These are phyloP conservation scores for Discostella pseudostelligera DNA, from an alignment of 108 stramenopile genomes.

Conservation along the genomic window DNA sequence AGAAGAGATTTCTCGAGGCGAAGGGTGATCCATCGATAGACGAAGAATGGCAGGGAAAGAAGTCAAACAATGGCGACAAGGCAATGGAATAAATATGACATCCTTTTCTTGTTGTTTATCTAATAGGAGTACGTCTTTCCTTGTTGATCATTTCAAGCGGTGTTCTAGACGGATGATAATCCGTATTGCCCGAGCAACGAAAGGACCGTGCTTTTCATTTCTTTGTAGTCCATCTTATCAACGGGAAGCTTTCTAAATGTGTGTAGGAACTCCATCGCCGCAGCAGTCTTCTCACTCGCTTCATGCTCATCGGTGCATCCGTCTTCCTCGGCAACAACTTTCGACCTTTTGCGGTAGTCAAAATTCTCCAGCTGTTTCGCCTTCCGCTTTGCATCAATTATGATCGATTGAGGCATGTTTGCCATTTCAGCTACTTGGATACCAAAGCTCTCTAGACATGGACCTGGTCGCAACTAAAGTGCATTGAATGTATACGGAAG, in stretches of 20 bases:
- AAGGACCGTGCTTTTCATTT: constrained; percentile 11
- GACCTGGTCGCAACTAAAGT: constrained; percentile 77
- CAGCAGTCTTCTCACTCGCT: constrained; percentile 28
- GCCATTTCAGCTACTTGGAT: constrained; percentile 97
- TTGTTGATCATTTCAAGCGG: too few relatives aligned
- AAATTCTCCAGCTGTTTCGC: constrained; percentile 88
- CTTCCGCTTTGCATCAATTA: constrained; percentile 93
- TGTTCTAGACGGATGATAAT: too few relatives aligned
- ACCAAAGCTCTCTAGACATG: constrained; percentile 94
- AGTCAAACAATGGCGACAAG: too few relatives aligned
- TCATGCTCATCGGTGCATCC: constrained; percentile 15
- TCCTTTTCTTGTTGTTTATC: too few relatives aligned
- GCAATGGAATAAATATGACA: too few relatives aligned
- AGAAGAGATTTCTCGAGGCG: constrained; percentile 54
- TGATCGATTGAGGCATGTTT: constrained; percentile 79
- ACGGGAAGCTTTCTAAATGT: constrained; percentile 38
- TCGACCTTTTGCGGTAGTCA: constrained; percentile 54
- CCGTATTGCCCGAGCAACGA: constrained; percentile 36
- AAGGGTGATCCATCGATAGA: constrained; percentile 73
- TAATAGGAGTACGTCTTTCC: too few relatives aligned
- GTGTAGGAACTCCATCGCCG: constrained; percentile 41
- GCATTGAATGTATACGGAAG: neutral
- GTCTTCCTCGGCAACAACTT: constrained; percentile 24
- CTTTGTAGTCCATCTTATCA: constrained; percentile 25
- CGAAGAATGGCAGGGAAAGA: constrained; percentile 34